Percentiles rank a stretch among this genome's conserved stretches.
phyloP scores from a whole-genome alignment of 2,329 filamentous ascomycete species.

The Fusarium musae region DNA sequence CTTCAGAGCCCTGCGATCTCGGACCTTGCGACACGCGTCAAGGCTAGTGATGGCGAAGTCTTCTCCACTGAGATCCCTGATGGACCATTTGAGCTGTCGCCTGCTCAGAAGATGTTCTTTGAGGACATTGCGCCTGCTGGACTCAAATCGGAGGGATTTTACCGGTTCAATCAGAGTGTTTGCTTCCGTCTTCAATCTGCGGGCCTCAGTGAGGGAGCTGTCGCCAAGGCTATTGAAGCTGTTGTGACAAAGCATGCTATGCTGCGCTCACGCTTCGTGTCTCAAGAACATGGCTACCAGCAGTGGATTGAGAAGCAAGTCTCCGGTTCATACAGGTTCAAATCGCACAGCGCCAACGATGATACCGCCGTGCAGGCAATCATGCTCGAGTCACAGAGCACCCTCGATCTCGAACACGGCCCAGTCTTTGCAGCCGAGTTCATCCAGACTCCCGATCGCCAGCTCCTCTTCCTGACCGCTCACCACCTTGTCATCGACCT shows the following conservation, averaged over 20 bases:
- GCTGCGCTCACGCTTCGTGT: neutral
- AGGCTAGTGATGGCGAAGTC: neutral
- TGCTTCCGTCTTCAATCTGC: neutral
- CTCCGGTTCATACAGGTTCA: neutral
- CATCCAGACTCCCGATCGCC: neutral
- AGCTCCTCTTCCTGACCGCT: neutral
- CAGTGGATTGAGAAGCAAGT: neutral
- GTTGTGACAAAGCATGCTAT: neutral
- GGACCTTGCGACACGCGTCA: neutral
- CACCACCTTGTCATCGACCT: neutral
- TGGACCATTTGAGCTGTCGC: neutral
- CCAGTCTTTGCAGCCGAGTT: neutral
- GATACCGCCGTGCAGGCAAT: neutral
- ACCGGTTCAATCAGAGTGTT: neutral
- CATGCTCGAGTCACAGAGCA: neutral
- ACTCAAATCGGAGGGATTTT: neutral
- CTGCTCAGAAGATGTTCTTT: conserved; percentile 2
- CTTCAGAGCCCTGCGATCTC: neutral
- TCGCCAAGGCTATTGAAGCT: neutral
- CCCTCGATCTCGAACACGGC: neutral
- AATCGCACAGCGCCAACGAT: neutral
- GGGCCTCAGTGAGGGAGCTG: accelerated
- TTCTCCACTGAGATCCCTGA: neutral
- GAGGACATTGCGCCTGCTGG: neutral
- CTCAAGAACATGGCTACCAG: neutral